These are phyloP conservation scores for Microcera coccophila DNA, from an alignment of 2,329 filamentous ascomycete genomes.

Conservation along the genomic window DNA sequence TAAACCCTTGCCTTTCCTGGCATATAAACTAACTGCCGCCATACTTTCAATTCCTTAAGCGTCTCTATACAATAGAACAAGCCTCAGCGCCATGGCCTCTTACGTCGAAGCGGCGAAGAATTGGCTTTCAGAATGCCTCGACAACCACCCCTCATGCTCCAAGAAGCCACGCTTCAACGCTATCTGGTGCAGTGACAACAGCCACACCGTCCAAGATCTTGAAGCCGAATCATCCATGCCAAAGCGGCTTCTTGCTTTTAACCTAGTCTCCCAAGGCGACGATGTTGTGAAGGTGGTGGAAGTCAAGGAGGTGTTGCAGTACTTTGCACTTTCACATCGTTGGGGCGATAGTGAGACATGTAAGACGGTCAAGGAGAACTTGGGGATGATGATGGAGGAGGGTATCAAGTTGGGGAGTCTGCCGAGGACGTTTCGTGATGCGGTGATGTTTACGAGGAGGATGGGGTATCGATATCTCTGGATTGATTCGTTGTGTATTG, in stretches of 20 bases:
- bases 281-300: not conserved
- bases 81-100: not conserved
- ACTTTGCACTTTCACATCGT: constrained; percentile 1
- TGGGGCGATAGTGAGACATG: constrained; percentile 1
- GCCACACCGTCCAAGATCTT: not conserved
- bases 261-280: not conserved
- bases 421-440: constrained; percentile 1
- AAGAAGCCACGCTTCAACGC: not conserved
- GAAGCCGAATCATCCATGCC: constrained; percentile 1
- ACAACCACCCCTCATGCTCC: not conserved
- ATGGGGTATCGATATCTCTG: not conserved
- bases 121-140: constrained; percentile 1
- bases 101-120: not conserved
- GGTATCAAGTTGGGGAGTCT: not conserved
- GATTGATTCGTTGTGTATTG: constrained; percentile 3
- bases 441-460: not conserved
- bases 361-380: not conserved
- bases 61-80: no score
- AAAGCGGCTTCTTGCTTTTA: not conserved
- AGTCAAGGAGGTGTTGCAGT: not conserved
- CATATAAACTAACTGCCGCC: no score
- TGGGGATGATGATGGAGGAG: not conserved
- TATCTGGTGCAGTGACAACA: constrained; percentile 1
- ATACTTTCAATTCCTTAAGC: no score
- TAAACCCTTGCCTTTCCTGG: not conserved